Conservation (phyloP, 2,329 filamentous ascomycete genomes). For the Diaporthe sp. region DNA sequence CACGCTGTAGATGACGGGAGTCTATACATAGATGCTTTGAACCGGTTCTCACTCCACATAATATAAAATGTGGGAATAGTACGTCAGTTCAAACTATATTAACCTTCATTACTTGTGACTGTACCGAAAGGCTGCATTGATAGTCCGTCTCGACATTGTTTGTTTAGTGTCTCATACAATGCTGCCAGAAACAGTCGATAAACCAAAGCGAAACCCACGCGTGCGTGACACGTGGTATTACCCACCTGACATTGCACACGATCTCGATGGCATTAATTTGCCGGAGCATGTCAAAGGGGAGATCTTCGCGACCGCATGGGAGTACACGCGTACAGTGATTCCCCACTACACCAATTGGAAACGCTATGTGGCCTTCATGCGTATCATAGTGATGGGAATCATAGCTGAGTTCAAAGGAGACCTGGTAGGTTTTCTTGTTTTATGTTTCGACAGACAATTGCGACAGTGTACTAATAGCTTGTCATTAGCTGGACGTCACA, state of each 20-base stretch:
- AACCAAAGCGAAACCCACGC: neutral
- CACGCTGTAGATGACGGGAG: neutral
- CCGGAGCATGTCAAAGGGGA: neutral
- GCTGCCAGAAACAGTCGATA: neutral
- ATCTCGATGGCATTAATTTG: conserved; percentile 3
- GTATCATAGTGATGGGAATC: conserved; percentile 4
- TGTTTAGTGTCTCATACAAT: neutral
- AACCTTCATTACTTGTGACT: neutral
- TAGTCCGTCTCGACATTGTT: neutral
- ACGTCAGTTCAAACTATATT: neutral
- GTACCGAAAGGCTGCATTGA: neutral
- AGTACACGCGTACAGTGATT: conserved; percentile 5
- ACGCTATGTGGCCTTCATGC: conserved; percentile 4
- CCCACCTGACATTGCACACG: neutral
- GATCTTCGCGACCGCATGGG: neutral
- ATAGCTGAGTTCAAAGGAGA: conserved; percentile 10
- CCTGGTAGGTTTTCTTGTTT: neutral
- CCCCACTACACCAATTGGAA: conserved; percentile 7
- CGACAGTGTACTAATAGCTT: neutral
- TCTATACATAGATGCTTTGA: neutral
- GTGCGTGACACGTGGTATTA: neutral
- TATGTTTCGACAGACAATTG: neutral
- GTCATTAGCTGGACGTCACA: neutral
- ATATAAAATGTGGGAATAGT: neutral
- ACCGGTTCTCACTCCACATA: neutral